Evolutionary conservation across 345 rosid genomes (phyloP).

Genomic region (Corymbia maculata): DNA sequence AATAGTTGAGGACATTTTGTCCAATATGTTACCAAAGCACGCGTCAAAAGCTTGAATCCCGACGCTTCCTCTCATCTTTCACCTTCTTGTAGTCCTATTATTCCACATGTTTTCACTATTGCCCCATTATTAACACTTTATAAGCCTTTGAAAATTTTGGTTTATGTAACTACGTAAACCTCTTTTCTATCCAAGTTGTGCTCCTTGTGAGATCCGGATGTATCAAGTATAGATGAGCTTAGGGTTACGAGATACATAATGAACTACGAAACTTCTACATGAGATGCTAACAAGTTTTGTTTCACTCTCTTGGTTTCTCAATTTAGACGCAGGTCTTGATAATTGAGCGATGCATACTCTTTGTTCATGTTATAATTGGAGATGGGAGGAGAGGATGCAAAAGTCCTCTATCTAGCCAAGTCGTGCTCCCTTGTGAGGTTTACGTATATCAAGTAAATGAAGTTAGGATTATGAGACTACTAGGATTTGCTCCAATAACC

Average conservation of each 20-base stretch:
- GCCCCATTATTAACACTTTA: not conserved
- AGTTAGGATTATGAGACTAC: not conserved
- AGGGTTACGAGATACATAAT: not conserved
- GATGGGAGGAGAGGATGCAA: not conserved
- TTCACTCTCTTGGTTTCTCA: not conserved
- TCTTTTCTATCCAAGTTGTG: not conserved
- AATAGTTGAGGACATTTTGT: not conserved
- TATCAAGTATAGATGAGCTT: not conserved
- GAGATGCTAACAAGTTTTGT: not conserved
- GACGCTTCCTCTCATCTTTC: not conserved
- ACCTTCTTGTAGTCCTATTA: not conserved
- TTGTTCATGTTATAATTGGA: not conserved
- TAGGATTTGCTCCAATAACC: no score
- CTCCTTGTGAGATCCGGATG: not conserved
- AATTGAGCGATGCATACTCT: not conserved
- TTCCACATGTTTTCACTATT: not conserved
- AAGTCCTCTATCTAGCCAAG: not conserved
- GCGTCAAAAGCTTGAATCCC: not conserved
- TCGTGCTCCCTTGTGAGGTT: not conserved
- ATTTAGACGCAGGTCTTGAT: not conserved
- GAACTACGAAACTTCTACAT: not conserved
- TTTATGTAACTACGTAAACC: not conserved
- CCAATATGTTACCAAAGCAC: not conserved
- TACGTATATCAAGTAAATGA: not conserved
- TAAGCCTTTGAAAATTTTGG: not conserved